Evolutionary conservation across 768 basidiomycete species (phyloP), one percentile per base, ranked within the genome.

Genomic region (Serendipita sp.): DNA sequence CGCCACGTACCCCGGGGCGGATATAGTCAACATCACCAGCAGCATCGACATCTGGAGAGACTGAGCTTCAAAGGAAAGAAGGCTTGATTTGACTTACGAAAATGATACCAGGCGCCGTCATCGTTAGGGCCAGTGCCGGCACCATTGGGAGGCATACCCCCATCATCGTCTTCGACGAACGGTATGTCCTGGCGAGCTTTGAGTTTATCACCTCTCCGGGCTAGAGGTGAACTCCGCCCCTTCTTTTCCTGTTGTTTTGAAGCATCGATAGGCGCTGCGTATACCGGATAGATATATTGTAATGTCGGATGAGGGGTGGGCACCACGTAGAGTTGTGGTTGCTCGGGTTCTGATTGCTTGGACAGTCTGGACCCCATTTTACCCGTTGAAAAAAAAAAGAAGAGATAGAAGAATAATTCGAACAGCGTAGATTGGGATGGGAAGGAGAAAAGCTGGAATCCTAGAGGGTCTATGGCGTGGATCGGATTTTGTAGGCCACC

Each of bases 21-120:
- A 60, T 60, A 30, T 60, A 60, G 56, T 60, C 56, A n/a, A 60
- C 56, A 32, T 32, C 56, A 28, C 56, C 56, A 38, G 16, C 56
- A 10, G 56, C 56, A 34, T 60, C 56, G 28, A 60, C 56, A 37
- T 60, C 56, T 60, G 32, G 11, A 60, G 35, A 51, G n/a, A 5
- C 18, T 51, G 8, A 51, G 48, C 16, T 10, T 60, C 56, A 37
- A 60, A 28, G 56, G 28, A 24, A 35, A 60, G 16, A 60, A n/a
- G 28, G 32, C 4, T 11, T 24, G 8, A 24, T n/a, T 30, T 30
- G 56, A 37, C 56, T 32, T 60, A 60, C 56, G 56, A 30, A 60
- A 60, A 38, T 60, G 56, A 60, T 60, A 60, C 56, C 56, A 60
- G 32, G 56, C 37, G 10, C 56, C 56, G 35, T 60, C 56, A 0